These are phyloP conservation scores for Carex cristatella DNA, from an alignment of 176 grass and related monocot genomes.

Conservation along the genomic window DNA sequence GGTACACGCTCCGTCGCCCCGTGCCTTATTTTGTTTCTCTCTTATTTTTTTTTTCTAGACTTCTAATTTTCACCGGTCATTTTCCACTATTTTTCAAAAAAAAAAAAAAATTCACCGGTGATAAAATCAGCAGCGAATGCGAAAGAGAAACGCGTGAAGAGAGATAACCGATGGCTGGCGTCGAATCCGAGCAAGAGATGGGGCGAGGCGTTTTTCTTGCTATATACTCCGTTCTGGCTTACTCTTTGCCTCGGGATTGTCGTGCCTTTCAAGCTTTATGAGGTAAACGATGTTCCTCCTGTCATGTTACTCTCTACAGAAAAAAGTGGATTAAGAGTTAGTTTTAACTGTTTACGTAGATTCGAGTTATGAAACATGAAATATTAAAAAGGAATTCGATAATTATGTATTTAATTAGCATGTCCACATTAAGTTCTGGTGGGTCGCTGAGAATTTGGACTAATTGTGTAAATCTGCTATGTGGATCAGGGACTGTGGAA, in stretches of 20 bases:
- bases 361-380: background rate
- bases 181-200: conserved; percentile 80
- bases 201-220: conserved; percentile 82
- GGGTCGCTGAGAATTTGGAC: background rate
- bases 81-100: no score
- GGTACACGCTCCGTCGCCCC: background rate
- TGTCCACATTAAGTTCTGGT: background rate
- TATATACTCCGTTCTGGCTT: conserved; percentile 94
- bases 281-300: conserved; percentile 31
- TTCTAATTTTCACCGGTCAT: background rate
- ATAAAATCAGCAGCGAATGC: background rate
- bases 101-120: background rate
- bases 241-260: conserved; percentile 81
- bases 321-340: background rate
- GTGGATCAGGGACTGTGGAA: background rate
- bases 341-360: background rate
- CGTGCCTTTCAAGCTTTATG: conserved; percentile 92
- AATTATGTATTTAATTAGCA: background rate
- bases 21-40: background rate
- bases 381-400: background rate
- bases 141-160: background rate
- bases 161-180: conserved; percentile 43
- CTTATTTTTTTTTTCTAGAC: background rate
- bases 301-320: background rate
- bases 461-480: background rate